Evolutionary conservation across 148 eudicot genomes (phyloP).

Genomic region (Camellia japonica): DNA sequence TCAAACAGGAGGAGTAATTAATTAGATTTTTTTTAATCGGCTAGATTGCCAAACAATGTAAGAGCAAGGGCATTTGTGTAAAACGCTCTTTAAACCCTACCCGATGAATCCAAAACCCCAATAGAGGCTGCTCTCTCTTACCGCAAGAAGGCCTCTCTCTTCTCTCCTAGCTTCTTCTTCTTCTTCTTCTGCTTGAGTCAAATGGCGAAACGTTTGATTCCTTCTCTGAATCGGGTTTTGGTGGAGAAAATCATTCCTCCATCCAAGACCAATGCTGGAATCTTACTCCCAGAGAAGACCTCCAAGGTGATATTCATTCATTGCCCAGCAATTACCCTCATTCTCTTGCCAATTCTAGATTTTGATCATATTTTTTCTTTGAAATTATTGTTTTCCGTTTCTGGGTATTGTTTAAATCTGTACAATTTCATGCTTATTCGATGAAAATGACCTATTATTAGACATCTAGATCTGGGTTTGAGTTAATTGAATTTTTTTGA

Average conservation of each 20-base stretch:
- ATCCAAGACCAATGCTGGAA: slow-evolving; percentile 61
- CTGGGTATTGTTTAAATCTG: neutral
- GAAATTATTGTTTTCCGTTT: neutral
- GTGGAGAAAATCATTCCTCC: slow-evolving; percentile 67
- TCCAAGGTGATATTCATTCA: slow-evolving; percentile 35
- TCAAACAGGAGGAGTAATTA: too few species aligned
- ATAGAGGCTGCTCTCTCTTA: neutral
- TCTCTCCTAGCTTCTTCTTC: neutral
- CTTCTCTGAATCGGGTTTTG: slow-evolving; percentile 56
- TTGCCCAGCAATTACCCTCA: too few species aligned
- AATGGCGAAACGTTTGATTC: slow-evolving; percentile 71
- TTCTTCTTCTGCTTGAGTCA: slow-evolving; percentile 2
- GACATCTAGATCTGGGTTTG: too few species aligned
- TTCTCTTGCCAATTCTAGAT: neutral
- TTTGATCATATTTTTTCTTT: neutral
- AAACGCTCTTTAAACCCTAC: neutral
- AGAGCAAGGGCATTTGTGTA: neutral
- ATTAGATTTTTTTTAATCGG: too few species aligned
- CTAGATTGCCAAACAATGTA: too few species aligned
- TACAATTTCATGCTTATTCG: neutral
- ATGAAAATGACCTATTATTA: too few species aligned
- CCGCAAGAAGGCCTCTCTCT: neutral
- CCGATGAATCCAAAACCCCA: neutral
- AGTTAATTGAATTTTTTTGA: too few species aligned
- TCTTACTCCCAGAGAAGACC: slow-evolving; percentile 71